Evolutionary conservation across 345 rosid species (phyloP).

Genomic region (Fremontodendron californicum): DNA sequence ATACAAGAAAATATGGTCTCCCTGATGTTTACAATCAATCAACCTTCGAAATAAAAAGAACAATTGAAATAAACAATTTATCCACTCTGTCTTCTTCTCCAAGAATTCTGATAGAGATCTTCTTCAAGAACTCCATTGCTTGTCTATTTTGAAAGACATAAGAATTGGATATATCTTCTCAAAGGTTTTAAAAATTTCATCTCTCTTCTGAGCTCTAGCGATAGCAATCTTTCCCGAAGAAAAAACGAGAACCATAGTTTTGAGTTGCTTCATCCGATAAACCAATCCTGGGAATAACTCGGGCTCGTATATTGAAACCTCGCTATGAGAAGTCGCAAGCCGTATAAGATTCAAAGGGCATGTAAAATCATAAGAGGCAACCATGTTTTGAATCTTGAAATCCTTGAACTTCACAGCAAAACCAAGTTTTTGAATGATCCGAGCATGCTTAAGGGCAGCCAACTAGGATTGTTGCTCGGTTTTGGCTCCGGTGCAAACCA

Average conservation of each 20-base stretch:
- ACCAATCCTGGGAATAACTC: constrained; percentile 86
- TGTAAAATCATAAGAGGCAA: constrained; percentile 82
- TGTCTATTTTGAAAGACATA: not conserved
- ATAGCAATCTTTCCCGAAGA: constrained; percentile 87
- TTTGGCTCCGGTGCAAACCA: constrained; percentile 93
- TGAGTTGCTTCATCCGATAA: constrained; percentile 87
- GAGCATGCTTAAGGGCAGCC: constrained; percentile 90
- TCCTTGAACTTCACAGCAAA: constrained; percentile 92
- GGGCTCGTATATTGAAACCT: constrained; percentile 89
- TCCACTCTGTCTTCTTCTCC: not conserved
- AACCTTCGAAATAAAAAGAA: not conserved
- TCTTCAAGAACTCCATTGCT: not conserved
- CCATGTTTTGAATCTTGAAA: constrained; percentile 87
- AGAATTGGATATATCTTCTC: constrained; percentile 88
- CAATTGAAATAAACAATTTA: not conserved
- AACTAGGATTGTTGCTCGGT: constrained; percentile 75
- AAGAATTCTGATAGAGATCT: not conserved
- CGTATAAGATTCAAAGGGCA: constrained; percentile 81
- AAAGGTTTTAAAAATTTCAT: constrained; percentile 73
- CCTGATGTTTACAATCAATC: too few species aligned
- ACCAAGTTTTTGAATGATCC: constrained; percentile 84
- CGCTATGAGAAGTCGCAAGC: constrained; percentile 77
- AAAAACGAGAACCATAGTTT: constrained; percentile 72
- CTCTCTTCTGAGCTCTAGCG: constrained; percentile 89
- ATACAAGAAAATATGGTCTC: not conserved